phyloP scores from a whole-genome alignment of 176 grass and related monocot genomes.

The Ampelocalamus luodianensis region DNA sequence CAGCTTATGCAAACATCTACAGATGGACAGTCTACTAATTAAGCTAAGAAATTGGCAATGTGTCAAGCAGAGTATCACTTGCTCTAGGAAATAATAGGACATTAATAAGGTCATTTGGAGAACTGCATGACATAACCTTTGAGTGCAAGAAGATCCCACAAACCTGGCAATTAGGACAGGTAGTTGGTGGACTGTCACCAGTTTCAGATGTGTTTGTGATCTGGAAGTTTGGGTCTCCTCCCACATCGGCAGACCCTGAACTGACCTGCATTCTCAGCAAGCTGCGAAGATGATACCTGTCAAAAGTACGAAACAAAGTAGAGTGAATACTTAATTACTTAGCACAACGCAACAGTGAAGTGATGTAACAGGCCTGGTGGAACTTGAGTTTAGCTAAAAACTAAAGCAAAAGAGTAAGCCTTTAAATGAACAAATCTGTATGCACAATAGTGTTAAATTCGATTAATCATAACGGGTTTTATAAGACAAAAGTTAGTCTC shows the following conservation, averaged over 20 bases:
- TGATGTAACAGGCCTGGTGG: background rate
- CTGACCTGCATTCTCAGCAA: conserved; percentile 62
- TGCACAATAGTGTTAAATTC: conserved; percentile 26
- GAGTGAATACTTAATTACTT: conserved; percentile 17
- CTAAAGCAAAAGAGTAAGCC: background rate
- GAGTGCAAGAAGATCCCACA: conserved; percentile 40
- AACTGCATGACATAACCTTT: background rate
- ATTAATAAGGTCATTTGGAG: conserved; percentile 16
- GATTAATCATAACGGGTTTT: conserved; percentile 13
- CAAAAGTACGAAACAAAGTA: conserved; percentile 40
- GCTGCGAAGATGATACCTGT: conserved; percentile 73
- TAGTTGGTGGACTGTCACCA: conserved; percentile 57
- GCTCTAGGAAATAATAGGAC: conserved; percentile 19
- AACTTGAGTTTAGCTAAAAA: conserved; percentile 25
- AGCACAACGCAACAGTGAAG: conserved; percentile 28
- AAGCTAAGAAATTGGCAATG: background rate
- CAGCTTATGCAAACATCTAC: conserved; percentile 37
- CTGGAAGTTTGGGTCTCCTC: conserved; percentile 72
- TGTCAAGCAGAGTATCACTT: conserved; percentile 10
- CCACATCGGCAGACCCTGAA: conserved; percentile 74
- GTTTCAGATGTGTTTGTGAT: conserved; percentile 59
- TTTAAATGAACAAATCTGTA: conserved; percentile 31
- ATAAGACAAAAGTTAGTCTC: conserved; percentile 17
- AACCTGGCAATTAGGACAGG: conserved; percentile 81
- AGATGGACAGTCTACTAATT: background rate